These are phyloP conservation scores for Parietaria judaica DNA, from an alignment of 306 rosid genomes.

Conservation along the genomic window DNA sequence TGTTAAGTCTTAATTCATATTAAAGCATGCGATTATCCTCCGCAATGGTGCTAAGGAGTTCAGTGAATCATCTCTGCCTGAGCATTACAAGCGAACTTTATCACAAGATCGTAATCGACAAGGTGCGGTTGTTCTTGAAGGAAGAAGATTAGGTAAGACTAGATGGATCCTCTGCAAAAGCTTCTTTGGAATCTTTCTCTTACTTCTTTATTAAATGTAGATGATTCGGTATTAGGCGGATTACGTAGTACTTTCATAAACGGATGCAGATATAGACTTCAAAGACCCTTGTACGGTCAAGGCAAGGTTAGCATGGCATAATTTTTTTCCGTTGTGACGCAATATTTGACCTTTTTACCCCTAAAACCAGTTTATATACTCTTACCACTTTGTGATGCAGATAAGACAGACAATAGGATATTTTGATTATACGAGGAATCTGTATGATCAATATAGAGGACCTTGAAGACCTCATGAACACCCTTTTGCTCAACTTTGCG, in stretches of 20 bases:
- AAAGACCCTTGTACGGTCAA: constrained; percentile 66
- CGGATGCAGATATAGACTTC: constrained; percentile 65
- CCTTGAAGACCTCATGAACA: constrained; percentile 59
- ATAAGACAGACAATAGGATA: constrained; percentile 52
- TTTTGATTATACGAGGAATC: constrained; percentile 15
- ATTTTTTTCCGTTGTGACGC: constrained; percentile 9
- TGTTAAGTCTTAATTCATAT: too few relatives aligned
- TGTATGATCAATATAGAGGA: constrained; percentile 76
- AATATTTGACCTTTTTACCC: constrained; percentile 7
- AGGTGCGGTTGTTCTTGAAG: constrained; percentile 96
- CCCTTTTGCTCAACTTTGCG: constrained; percentile 68
- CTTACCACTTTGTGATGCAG: constrained; percentile 26
- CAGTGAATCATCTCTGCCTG: constrained; percentile 40
- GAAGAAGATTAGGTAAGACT: constrained; percentile 62
- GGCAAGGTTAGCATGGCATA: constrained; percentile 26
- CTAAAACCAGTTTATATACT: constrained; percentile 6
- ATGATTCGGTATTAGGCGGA: constrained; percentile 5
- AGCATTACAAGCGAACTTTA: constrained; percentile 59
- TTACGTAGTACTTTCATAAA: constrained; percentile 26
- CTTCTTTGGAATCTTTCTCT: neutral
- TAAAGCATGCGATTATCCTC: constrained; percentile 27
- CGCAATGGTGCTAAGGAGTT: constrained; percentile 89
- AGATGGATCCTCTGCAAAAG: neutral
- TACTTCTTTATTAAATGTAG: neutral
- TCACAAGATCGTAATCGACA: constrained; percentile 96